These are phyloP conservation scores for Backusella tuberculispora DNA, from an alignment of 192 early-diverging fungal genomes.

Conservation along the genomic window DNA sequence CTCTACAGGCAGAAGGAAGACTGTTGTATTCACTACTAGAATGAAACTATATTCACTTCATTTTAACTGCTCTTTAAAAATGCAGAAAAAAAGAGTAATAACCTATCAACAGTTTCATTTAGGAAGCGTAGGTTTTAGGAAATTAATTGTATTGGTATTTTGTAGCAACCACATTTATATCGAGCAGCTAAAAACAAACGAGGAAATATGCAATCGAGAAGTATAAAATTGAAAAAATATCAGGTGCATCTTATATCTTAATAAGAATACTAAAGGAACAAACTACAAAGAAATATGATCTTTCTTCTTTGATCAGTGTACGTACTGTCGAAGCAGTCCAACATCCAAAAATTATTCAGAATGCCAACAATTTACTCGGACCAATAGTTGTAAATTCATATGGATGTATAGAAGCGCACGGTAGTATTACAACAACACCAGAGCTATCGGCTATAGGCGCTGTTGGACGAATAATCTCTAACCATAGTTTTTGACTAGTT, in stretches of 20 bases:
- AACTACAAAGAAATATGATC: neutral
- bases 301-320: neutral
- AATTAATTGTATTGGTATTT: neutral
- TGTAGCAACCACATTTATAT: neutral
- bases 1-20: neutral
- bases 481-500: neutral
- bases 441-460: neutral
- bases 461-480: neutral
- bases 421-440: neutral
- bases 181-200: neutral
- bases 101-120: neutral
- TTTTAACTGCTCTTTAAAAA: fast-evolving
- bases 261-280: neutral
- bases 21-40: neutral
- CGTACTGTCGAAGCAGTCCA: too few species aligned
- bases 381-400: neutral
- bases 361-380: neutral
- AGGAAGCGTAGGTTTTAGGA: neutral
- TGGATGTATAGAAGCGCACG: neutral
- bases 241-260: neutral
- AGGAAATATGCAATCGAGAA: neutral
- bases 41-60: neutral
- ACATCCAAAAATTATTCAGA: neutral
- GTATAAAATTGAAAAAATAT: neutral
- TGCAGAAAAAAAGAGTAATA: neutral